Evolutionary conservation across 768 basidiomycete genomes (phyloP).

Genomic region (Russula brevipes): DNA sequence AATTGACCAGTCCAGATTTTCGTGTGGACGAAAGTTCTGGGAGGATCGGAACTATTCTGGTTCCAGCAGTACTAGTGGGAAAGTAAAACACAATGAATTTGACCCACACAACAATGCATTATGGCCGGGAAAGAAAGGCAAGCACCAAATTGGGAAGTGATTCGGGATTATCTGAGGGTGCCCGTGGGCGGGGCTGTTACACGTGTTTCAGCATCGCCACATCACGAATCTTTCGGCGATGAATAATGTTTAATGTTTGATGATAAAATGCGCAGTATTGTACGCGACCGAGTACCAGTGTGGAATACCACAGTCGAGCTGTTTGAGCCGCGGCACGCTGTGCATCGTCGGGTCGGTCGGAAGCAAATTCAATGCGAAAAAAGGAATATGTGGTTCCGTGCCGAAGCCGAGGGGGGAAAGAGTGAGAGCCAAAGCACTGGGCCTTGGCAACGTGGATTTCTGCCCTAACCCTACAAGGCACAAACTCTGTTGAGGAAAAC

Average conservation of each 20-base stretch:
- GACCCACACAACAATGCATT: background rate
- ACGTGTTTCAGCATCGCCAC: constrained; percentile 18
- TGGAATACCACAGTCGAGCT: background rate
- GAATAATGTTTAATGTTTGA: background rate
- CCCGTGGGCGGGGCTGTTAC: constrained; percentile 9
- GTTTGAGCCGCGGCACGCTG: background rate
- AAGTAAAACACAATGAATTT: background rate
- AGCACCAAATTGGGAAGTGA: constrained; percentile 3
- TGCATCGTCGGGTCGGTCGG: background rate
- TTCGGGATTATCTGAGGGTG: constrained; percentile 9
- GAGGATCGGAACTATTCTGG: constrained; percentile 5
- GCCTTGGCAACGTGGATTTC: background rate
- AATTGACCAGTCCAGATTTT: background rate
- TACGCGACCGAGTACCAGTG: background rate
- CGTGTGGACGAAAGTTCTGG: background rate
- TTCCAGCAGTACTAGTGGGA: background rate
- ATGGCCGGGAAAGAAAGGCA: constrained; percentile 1
- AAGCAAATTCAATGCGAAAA: background rate
- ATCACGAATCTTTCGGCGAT: background rate
- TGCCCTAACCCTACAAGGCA: constrained; percentile 20
- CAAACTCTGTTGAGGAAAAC: constrained; percentile 15
- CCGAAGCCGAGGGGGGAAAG: constrained; percentile 15
- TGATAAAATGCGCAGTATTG: background rate
- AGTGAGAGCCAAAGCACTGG: constrained; percentile 3
- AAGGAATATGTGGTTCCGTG: constrained; percentile 6